Evolutionary conservation across 805 yeast species (phyloP), one percentile per base, ranked within the genome.

Genomic region (Lipomyces sp.): DNA sequence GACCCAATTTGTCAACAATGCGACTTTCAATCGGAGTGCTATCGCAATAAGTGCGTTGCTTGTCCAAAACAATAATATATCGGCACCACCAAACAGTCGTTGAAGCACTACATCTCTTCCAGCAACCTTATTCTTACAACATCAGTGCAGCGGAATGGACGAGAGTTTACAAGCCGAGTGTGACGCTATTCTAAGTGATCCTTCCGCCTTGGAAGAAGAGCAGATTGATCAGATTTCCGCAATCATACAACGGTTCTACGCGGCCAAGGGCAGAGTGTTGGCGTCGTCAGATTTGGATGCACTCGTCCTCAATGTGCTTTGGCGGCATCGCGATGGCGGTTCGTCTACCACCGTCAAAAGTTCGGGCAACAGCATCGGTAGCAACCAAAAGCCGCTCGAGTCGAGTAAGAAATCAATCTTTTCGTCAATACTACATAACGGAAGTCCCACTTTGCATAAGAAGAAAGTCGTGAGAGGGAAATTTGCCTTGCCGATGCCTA

Each of bases 161-260:
- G 56, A 35, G 11, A 57, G 42, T 11, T 42, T 64, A 33, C 59
- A 32, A 29, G 55, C 61, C 11, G 55, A 59, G 34, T 67, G 70
- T 65, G 63, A 62, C 45, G 57, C 48, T 45, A 67, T 67, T 32
- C 64, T 67, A 42, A 50, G 45, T 37, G 65, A 67, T 34, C 70
- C 70, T n/a, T 42, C 64, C 6, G 69, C 64, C 8, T 60, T 67
- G 15, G 70, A 67, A 30, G 70, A 67, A 50, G 64, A 64, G 59
- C 64, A 67, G 54, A 60, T 65, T 6, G 70, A 67, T 51, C 60
- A 64, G 65, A 64, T 67, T 5, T 57, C 65, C 11, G 10, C 10
- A 7, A 39, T 64, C 2, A 61, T 67, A 34, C 51, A 57, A 48
- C 50, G 53, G 11, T 51, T n/a, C 33, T 66, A 63, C 35, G 57